Evolutionary conservation across 1,284 basidiomycete species (phyloP).

Genomic region (Stereum hirsutum): DNA sequence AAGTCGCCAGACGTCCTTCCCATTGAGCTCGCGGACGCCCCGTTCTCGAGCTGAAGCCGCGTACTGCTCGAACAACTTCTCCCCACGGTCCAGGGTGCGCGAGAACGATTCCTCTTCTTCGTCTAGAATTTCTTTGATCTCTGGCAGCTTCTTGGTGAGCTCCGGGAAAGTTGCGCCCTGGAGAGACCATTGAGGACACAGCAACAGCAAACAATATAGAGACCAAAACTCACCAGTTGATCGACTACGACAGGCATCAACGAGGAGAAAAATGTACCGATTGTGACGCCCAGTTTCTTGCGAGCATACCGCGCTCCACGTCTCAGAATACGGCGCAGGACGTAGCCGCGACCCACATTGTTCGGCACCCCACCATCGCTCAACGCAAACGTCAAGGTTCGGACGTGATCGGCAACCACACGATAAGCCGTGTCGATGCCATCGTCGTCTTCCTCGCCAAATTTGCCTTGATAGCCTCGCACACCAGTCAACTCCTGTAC

Average conservation of each 20-base stretch:
- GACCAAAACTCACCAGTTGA: slow-evolving; percentile 56
- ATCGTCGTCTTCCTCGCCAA: slow-evolving; percentile 89
- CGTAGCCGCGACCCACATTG: slow-evolving; percentile 95
- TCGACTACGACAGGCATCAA: slow-evolving; percentile 86
- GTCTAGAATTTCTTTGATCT: slow-evolving; percentile 92
- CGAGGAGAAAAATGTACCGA: slow-evolving; percentile 93
- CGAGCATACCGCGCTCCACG: slow-evolving; percentile 91
- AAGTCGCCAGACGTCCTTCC: slow-evolving; percentile 93
- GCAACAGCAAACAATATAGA: not conserved
- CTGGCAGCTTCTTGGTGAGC: slow-evolving; percentile 74
- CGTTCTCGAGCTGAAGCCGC: slow-evolving; percentile 62
- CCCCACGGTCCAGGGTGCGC: slow-evolving; percentile 91
- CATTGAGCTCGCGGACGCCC: slow-evolving; percentile 65
- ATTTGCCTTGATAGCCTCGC: slow-evolving; percentile 81
- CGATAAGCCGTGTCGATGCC: slow-evolving; percentile 98
- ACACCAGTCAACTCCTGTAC: slow-evolving; percentile 89
- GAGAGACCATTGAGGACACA: not conserved
- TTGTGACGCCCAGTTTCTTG: slow-evolving; percentile 92
- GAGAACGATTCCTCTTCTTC: slow-evolving; percentile 98
- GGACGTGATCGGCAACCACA: slow-evolving; percentile 93
- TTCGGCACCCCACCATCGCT: slow-evolving; percentile 95
- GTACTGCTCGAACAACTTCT: slow-evolving; percentile 94
- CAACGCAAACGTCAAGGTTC: slow-evolving; percentile 92
- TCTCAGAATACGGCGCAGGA: slow-evolving; percentile 86
- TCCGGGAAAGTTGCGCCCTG: slow-evolving; percentile 92